These are phyloP conservation scores for Exutisphaerella laricina DNA, from an alignment of 2,329 filamentous ascomycete species.

Conservation along the genomic window DNA sequence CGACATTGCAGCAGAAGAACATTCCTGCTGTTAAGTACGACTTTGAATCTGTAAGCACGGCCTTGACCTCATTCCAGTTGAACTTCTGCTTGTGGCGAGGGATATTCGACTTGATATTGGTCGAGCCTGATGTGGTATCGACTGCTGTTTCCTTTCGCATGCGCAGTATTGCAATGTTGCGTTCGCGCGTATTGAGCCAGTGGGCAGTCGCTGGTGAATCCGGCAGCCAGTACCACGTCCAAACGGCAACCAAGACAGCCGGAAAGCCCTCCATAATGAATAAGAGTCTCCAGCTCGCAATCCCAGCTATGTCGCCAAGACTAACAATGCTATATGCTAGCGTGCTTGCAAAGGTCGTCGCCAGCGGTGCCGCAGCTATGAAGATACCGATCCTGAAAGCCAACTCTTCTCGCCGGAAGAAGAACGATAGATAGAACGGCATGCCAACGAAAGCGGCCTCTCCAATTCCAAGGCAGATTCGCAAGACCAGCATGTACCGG, in stretches of 20 bases:
- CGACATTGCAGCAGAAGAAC: conserved; percentile 83
- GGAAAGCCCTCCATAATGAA: conserved; percentile 84
- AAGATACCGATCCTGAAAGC: conserved; percentile 82
- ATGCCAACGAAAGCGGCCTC: conserved; percentile 62
- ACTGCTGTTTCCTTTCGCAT: conserved; percentile 47
- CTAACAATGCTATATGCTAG: conserved; percentile 74
- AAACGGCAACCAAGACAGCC: conserved; percentile 65
- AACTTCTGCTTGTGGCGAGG: conserved; percentile 26
- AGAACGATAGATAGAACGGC: conserved; percentile 60
- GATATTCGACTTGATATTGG: not conserved
- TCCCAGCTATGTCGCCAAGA: conserved; percentile 55
- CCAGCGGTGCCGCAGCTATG: conserved; percentile 64
- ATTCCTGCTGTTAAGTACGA: conserved; percentile 72
- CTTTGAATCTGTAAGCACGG: conserved; percentile 59
- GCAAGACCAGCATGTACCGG: conserved; percentile 57
- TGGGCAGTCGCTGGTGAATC: conserved; percentile 56
- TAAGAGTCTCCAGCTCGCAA: conserved; percentile 78
- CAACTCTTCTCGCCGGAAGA: conserved; percentile 63
- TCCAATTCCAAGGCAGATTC: conserved; percentile 49
- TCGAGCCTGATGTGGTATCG: conserved; percentile 4
- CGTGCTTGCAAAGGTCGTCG: conserved; percentile 65
- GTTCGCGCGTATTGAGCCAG: conserved; percentile 41
- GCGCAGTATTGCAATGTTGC: conserved; percentile 64
- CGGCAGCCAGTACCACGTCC: conserved; percentile 70
- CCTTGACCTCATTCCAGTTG: conserved; percentile 52